These are phyloP conservation scores for Ceratocystis colombiana DNA, from an alignment of 2,329 filamentous ascomycete species.

Conservation along the genomic window DNA sequence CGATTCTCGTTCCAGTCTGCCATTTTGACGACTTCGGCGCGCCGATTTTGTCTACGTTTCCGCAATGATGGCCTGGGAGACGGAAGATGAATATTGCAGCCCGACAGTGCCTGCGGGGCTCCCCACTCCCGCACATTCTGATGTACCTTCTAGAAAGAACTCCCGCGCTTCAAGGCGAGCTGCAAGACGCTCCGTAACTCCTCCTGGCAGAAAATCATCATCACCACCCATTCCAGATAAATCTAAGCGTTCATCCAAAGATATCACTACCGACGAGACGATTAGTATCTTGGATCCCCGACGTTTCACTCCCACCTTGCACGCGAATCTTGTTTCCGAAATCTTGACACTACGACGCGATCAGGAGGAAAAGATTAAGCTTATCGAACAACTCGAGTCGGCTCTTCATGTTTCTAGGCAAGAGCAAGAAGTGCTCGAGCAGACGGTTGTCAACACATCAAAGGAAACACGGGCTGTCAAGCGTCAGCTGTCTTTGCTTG, in stretches of 20 bases:
- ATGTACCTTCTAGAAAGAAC: conserved; percentile 46
- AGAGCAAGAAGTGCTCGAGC: conserved; percentile 63
- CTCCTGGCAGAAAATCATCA: conserved; percentile 47
- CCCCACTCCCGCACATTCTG: conserved; percentile 46
- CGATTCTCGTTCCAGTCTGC: neutral
- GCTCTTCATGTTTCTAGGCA: conserved; percentile 59
- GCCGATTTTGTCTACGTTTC: neutral
- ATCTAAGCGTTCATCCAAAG: conserved; percentile 46
- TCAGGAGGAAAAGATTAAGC: conserved; percentile 75
- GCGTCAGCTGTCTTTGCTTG: conserved; percentile 73
- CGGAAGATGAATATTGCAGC: conserved; percentile 50
- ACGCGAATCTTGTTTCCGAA: conserved; percentile 89
- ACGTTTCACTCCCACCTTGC: conserved; percentile 86
- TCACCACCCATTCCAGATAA: conserved; percentile 41
- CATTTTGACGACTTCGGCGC: neutral
- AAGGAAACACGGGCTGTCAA: conserved; percentile 75
- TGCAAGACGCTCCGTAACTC: conserved; percentile 55
- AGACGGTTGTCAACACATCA: conserved; percentile 49
- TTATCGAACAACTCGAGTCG: conserved; percentile 76
- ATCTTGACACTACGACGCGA: conserved; percentile 80
- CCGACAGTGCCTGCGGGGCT: conserved; percentile 48
- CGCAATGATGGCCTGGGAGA: conserved; percentile 50
- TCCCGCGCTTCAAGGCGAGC: conserved; percentile 52
- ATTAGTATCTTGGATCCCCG: conserved; percentile 74
- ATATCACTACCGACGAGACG: conserved; percentile 55